Base-by-base conservation (phyloP, 768 basidiomycete species). In the Lactarius evosmus region DNA sequence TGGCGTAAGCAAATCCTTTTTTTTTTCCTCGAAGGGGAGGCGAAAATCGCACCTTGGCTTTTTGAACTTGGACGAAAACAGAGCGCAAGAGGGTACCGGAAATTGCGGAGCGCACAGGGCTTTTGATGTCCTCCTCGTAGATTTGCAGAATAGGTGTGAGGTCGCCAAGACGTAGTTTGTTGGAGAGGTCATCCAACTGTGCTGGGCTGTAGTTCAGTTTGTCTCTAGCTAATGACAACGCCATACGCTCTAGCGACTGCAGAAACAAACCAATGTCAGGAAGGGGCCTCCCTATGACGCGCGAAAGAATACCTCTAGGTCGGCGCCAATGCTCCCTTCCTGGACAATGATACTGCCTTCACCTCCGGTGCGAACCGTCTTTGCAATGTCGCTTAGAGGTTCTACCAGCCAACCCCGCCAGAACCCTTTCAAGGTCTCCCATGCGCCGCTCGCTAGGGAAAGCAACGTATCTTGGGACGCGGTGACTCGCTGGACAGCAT, bases 161-260 rank as follows among this genome's bases (percentile, higher is more conserved):
- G 73, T 98, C 93, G 0, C 96, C 96, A 30, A 82, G 73, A 46
- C 82, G 81, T 54, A 98, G 84, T 68, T 87, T 84, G 17, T 74
- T 72, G 1, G 88, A 83, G 17, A 98, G 77, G 8, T 75, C 78
- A 3, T 78, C 80, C n/a, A 97, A 79, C 69, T 93, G 87, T 5
- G 77, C 75, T 5, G 83, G 75, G 2, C 78, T 77, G 63, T 92
- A 88, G 29, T 82, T 75, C 49, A 95, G 79, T 70, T 90, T 86
- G 68, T 98, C 96, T 62, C 82, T 80, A 1, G 91, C 94, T 2
- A 98, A 81, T 19, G 91, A 82, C 4, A 95, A 76, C 3, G 91
- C 85, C 96, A 98, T 98, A 30, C 96, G 83, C 74, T 98, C 91
- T 29, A 98, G 81, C 25, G 91, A 94, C 93, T 96, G 64, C 25